Evolutionary conservation across 2,329 filamentous ascomycete species (phyloP).

Genomic region (Cordyceps cateniannulata): DNA sequence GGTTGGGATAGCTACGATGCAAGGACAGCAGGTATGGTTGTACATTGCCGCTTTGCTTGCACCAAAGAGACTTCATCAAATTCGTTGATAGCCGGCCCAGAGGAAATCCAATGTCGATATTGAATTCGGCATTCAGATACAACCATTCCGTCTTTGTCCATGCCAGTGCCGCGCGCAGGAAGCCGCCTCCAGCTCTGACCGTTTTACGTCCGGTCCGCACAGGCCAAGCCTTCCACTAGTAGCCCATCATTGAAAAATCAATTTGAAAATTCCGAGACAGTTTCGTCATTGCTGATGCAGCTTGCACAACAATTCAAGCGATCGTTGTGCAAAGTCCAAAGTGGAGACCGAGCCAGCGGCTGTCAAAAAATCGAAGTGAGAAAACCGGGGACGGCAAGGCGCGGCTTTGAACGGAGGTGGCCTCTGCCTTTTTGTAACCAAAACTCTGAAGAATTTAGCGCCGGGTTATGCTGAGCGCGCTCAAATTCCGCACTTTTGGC

Average conservation of each 20-base stretch:
- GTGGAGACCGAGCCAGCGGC: neutral
- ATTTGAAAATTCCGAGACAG: neutral
- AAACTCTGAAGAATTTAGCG: neutral
- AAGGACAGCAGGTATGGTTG: no score
- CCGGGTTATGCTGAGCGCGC: neutral
- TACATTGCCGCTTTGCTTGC: no score
- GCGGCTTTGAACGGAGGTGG: neutral
- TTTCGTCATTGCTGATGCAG: neutral
- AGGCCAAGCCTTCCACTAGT: no score
- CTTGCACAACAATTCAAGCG: neutral
- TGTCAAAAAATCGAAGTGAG: neutral
- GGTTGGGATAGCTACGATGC: no score
- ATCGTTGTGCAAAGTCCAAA: neutral
- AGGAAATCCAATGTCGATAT: neutral
- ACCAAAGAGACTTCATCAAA: no score
- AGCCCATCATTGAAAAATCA: no score
- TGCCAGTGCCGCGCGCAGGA: neutral
- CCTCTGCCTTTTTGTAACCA: neutral
- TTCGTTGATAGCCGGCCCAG: no score
- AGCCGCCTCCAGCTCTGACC: no score
- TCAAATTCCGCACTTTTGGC: slow-evolving; percentile 1
- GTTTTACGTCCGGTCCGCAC: no score
- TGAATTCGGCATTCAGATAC: neutral
- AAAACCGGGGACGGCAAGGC: slow-evolving; percentile 4
- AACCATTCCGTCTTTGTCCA: neutral